These are phyloP conservation scores for Botrytis elliptica DNA, from an alignment of 2,329 filamentous ascomycete species.

Conservation along the genomic window DNA sequence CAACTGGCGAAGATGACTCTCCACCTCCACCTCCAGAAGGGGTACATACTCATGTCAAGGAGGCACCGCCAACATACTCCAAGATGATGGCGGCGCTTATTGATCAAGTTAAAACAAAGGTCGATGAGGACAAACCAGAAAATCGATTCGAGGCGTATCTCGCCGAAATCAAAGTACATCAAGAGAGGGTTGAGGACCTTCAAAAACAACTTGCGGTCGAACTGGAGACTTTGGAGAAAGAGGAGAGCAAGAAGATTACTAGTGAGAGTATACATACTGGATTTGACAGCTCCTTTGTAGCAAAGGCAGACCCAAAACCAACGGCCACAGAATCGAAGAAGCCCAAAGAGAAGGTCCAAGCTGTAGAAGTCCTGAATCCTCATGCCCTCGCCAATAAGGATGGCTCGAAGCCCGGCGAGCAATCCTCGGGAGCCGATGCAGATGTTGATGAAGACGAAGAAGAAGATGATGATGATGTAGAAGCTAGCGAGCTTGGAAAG, in stretches of 20 bases:
- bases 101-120: constrained; percentile 80
- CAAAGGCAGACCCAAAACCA: constrained; percentile 51
- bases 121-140: constrained; percentile 67
- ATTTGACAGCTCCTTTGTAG: constrained; percentile 83
- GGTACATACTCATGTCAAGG: constrained; percentile 69
- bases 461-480: constrained; percentile 70
- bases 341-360: constrained; percentile 47
- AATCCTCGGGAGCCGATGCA: constrained; percentile 59
- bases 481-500: constrained; percentile 75
- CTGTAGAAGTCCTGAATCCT: constrained; percentile 77
- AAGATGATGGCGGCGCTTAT: constrained; percentile 98
- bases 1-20: constrained; percentile 69
- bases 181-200: constrained; percentile 72
- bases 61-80: constrained; percentile 80
- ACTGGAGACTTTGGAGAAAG: constrained; percentile 77
- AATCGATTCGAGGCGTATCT: constrained; percentile 74
- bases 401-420: constrained; percentile 42
- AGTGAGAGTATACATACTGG: constrained; percentile 86
- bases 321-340: constrained; percentile 30
- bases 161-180: constrained; percentile 72
- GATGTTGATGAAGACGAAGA: constrained; percentile 60
- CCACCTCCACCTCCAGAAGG: constrained; percentile 75
- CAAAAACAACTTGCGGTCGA: constrained; percentile 74
- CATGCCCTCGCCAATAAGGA: constrained; percentile 45
- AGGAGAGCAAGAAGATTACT: constrained; percentile 87